Base-by-base conservation (phyloP, 257 asterid genomes). In the Rubia yunnanensis region DNA sequence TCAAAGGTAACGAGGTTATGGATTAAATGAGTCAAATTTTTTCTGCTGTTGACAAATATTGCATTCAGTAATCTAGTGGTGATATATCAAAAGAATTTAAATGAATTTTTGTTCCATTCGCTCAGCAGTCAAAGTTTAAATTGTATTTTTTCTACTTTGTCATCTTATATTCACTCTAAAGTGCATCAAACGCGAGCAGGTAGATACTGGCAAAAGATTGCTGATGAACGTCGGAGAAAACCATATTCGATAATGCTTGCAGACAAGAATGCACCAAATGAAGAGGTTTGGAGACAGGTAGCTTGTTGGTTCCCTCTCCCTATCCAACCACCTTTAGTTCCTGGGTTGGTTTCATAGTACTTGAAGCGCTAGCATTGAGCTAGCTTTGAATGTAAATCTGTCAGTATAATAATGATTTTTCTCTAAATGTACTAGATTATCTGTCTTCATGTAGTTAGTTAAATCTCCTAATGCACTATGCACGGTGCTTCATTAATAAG, bases 201-300 rank as follows among this genome's bases (percentile, higher is more conserved):
- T 65, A 89, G 53, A 72, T 92, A 92, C 67, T 92, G 97, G 99
- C 87, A 50, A 59, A 92, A 82, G 81, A 77, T 92, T 81, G 88
- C 89, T 74, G 92, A 87, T 61, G 94, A 88, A 65, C 84, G 82
- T 53, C 83, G 83, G 74, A 89, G 77, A 78, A 92, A 87, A 68
- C 96, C 96, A 20, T 85, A 79, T 75, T 87, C 96, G 10, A 86
- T 89, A 71, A 70, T 89, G 83, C 96, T 92, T 69, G 99, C 99
- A 28, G 99, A 92, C 83, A 92, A 92, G 86, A 92, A 92, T 77
- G 99, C 99, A 52, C 99, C 99, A 55, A 89, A 89, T 75, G 95
- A 87, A 79, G 94, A 87, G 69, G 99, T 92, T 67, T 92, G 99
- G 99, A 82, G 58, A 68, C 94, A 78, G 92, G 99, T 92, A 68